Evolutionary conservation across 2,329 filamentous ascomycete species (phyloP).

Genomic region (Talaromyces rugulosus): DNA sequence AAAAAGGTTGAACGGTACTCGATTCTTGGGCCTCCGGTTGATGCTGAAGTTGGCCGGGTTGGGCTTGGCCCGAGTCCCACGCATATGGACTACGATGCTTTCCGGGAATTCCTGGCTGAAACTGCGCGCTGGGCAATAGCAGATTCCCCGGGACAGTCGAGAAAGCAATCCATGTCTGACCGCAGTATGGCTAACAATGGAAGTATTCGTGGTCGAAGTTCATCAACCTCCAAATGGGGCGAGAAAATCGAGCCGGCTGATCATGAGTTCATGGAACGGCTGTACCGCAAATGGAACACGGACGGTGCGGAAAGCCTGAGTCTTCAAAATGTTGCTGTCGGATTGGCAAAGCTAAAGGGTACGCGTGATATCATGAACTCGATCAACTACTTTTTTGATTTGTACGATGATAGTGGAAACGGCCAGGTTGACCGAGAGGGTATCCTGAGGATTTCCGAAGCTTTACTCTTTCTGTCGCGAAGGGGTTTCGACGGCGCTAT

Average conservation of each 20-base stretch:
- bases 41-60: constrained; percentile 77
- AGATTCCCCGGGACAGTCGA: constrained; percentile 66
- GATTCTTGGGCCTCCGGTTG: constrained; percentile 44
- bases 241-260: constrained; percentile 68
- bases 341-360: constrained; percentile 86
- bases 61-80: constrained; percentile 85
- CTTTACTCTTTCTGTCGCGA: constrained; percentile 84
- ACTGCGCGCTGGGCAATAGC: constrained; percentile 91
- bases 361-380: constrained; percentile 95
- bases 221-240: constrained; percentile 53
- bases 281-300: constrained; percentile 86
- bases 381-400: constrained; percentile 95
- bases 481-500: constrained; percentile 75
- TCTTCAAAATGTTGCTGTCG: constrained; percentile 86
- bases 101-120: constrained; percentile 85
- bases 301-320: constrained; percentile 73
- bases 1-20: constrained; percentile 47
- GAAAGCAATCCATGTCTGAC: constrained; percentile 45
- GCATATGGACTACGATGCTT: constrained; percentile 95
- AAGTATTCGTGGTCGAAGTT: constrained; percentile 51
- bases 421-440: constrained; percentile 92
- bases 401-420: constrained; percentile 90
- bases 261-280: constrained; percentile 85
- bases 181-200: constrained; percentile 33
- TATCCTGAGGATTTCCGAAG: constrained; percentile 90